These are phyloP conservation scores for Nicotiana benthamiana DNA, from an alignment of 257 asterid genomes.

Conservation along the genomic window DNA sequence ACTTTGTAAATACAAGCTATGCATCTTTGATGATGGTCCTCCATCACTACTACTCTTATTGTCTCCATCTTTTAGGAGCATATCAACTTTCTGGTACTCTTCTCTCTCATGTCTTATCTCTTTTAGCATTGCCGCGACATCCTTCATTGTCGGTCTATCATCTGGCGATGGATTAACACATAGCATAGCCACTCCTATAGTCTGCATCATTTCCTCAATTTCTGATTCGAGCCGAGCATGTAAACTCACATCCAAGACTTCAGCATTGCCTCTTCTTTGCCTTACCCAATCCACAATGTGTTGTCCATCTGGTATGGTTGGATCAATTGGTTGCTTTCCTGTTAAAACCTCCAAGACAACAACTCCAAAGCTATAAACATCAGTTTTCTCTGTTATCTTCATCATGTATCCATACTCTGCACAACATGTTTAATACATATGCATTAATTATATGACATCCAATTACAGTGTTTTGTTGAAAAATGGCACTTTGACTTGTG, in stretches of 20 bases:
- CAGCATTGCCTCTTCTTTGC: constrained; percentile 35
- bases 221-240: constrained; percentile 44
- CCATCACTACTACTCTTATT: constrained; percentile 16
- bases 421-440: neutral
- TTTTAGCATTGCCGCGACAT: constrained; percentile 69
- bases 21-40: constrained; percentile 44
- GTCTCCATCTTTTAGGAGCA: constrained; percentile 28
- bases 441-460: neutral
- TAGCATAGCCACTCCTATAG: constrained; percentile 74
- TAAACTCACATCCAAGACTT: constrained; percentile 42
- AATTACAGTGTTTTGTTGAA: neutral
- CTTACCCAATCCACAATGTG: constrained; percentile 89
- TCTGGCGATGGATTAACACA: constrained; percentile 65
- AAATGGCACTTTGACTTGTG: neutral
- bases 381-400: constrained; percentile 82
- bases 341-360: constrained; percentile 76
- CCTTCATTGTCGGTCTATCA: constrained; percentile 82
- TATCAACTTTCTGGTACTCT: constrained; percentile 37
- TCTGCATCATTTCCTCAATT: constrained; percentile 70
- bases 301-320: constrained; percentile 67
- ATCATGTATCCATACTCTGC: constrained; percentile 81
- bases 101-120: constrained; percentile 70
- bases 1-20: constrained; percentile 43
- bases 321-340: constrained; percentile 76
- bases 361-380: constrained; percentile 75